Evolutionary conservation across 163 green algal genomes (phyloP), one percentile per base, ranked within the genome.

Genomic region (Scenedesmus sp.): DNA sequence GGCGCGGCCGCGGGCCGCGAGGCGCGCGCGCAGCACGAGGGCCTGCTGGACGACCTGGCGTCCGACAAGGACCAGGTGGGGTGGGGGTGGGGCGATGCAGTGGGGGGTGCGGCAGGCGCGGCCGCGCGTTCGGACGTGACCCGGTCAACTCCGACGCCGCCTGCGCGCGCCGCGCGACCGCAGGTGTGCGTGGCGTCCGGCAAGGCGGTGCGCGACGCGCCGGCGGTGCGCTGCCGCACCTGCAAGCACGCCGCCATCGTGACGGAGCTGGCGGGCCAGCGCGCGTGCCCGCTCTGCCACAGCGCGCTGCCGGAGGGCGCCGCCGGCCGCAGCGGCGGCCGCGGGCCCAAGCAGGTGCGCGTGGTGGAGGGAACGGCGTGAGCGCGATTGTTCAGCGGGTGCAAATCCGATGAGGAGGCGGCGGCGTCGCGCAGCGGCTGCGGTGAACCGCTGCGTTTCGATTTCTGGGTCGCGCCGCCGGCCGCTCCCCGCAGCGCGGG

Each of bases 141-240:
- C 31, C 3, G 36, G 2, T 5, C 22, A 64, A 18, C 56, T 39
- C n/a, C 15, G 15, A 18, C 15, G 48, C 17, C 17, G 17, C 56
- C 15, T 33, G 22, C 15, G 56, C 22, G 15, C 15, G 14, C 15
- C 56, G 14, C 22, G n/a, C n/a, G n/a, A n/a, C 11, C 29, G 45
- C 67, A 89, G 83, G 82, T 95, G 58, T 95, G 91, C 58, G 83
- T 94, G 4, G 88, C 88, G 13, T 87, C 71, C 11, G 91, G 91
- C 34, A 80, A 78, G 42, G 77, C 87, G 50, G 83, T 95, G 39
- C 65, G 54, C 36, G 75, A 89, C 45, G 78, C 65, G 3, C 73
- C 81, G 26, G 60, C 60, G 24, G 24, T 91, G 6, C 79, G 80
- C 63, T 95, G 90, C 86, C 85, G 86, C 29, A 82, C 72, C 15